A percentile compares a stretch with the other conserved stretches of the same genome.
Evolutionary conservation across 2,329 filamentous ascomycete genomes (phyloP).

Genomic region (Sclerotinia sclerotiorum): DNA sequence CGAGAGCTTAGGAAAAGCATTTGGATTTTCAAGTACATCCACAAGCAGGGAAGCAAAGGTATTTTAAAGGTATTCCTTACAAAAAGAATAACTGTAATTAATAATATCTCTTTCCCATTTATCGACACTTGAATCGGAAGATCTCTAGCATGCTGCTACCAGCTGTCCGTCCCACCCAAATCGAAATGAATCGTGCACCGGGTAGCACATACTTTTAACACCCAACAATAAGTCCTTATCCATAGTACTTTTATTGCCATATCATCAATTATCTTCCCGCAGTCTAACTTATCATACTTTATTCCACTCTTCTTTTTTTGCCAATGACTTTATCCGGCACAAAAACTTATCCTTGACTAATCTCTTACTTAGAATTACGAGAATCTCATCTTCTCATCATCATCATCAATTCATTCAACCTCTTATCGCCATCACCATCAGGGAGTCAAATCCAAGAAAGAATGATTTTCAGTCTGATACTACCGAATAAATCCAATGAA

Average conservation of each 20-base stretch:
- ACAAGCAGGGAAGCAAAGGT: no score
- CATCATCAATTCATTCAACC: neutral
- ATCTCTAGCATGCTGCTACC: neutral
- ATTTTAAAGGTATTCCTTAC: no score
- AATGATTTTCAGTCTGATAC: no score
- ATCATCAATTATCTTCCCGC: neutral
- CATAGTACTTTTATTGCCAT: no score
- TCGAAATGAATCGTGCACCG: neutral
- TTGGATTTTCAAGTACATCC: neutral
- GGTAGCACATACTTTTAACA: neutral
- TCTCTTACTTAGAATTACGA: neutral
- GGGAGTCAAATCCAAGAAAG: no score
- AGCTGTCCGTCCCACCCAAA: no score
- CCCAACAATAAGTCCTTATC: neutral
- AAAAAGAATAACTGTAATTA: neutral
- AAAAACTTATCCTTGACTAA: neutral
- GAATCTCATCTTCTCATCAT: neutral
- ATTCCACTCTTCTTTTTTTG: neutral
- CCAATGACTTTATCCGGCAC: neutral
- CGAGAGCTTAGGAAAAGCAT: neutral
- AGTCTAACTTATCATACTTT: neutral
- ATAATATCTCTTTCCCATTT: neutral
- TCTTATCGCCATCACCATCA: neutral
- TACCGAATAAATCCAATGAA: no score
- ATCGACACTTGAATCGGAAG: no score